Evolutionary conservation across 352 stramenopile genomes (phyloP).

Genomic region (Phytopythium ostracodes): DNA sequence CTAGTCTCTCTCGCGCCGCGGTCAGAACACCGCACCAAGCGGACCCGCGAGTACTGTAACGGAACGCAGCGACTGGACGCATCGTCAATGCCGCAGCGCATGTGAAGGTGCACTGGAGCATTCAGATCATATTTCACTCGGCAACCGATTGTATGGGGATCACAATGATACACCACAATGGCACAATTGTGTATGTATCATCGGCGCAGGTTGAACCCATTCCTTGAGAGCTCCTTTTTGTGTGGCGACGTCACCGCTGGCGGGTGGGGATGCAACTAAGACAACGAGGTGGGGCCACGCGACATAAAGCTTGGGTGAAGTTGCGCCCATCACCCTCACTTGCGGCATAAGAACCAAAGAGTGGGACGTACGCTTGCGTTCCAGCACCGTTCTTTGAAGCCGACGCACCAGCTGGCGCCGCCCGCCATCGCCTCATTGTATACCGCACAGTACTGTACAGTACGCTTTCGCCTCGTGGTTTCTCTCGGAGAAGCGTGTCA

Average conservation of each 20-base stretch:
- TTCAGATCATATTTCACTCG: too few relatives aligned
- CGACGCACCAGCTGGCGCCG: background rate
- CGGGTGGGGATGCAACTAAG: background rate
- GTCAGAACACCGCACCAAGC: too few relatives aligned
- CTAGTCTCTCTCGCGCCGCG: too few relatives aligned
- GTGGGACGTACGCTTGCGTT: background rate
- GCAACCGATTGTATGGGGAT: too few relatives aligned
- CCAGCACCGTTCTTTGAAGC: constrained; percentile 1
- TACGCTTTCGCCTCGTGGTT: too few relatives aligned
- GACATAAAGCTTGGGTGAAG: background rate
- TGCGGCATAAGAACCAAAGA: constrained; percentile 3
- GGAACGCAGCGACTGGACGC: too few relatives aligned
- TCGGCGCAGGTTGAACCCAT: background rate
- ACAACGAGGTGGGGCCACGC: background rate
- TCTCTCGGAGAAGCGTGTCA: too few relatives aligned
- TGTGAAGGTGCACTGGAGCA: too few relatives aligned
- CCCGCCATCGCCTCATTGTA: background rate
- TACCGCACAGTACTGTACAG: background rate
- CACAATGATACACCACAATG: too few relatives aligned
- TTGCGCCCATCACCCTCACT: background rate
- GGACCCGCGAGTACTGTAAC: too few relatives aligned
- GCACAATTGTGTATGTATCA: too few relatives aligned
- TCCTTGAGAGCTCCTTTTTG: background rate
- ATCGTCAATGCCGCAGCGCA: too few relatives aligned
- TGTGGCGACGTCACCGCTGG: background rate